Evolutionary conservation across 805 yeast species (phyloP).

Genomic region (Lachancea quebecensis): DNA sequence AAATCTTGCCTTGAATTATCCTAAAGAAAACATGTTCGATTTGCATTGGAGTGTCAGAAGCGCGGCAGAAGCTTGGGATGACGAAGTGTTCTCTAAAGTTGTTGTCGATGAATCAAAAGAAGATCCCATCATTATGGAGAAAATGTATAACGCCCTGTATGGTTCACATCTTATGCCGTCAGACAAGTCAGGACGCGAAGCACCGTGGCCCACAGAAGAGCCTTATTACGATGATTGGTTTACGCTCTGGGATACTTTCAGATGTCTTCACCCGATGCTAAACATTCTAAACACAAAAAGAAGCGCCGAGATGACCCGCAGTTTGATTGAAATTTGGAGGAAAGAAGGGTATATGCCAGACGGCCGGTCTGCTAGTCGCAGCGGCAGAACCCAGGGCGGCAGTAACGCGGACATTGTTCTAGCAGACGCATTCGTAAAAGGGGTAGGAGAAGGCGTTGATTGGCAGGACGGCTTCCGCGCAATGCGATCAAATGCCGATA

Average conservation of each 20-base stretch:
- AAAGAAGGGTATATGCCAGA: slow-evolving; percentile 35
- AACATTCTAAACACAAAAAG: slow-evolving; percentile 27
- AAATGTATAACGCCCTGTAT: slow-evolving; percentile 26
- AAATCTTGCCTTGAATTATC: slow-evolving; percentile 4
- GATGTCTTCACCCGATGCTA: slow-evolving; percentile 31
- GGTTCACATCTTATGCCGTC: slow-evolving; percentile 31
- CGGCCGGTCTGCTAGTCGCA: slow-evolving; percentile 33
- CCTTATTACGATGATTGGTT: slow-evolving; percentile 35
- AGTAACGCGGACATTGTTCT: slow-evolving; percentile 33
- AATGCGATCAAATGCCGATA: slow-evolving; percentile 34
- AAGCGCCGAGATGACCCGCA: slow-evolving; percentile 27
- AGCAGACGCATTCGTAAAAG: slow-evolving; percentile 33
- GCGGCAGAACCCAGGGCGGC: slow-evolving; percentile 36
- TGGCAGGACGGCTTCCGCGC: slow-evolving; percentile 32
- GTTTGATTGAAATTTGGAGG: slow-evolving; percentile 28
- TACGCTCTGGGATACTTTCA: slow-evolving; percentile 36
- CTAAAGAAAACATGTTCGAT: neutral
- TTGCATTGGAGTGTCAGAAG: slow-evolving; percentile 6
- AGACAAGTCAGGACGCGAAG: slow-evolving; percentile 24
- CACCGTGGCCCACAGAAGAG: slow-evolving; percentile 10
- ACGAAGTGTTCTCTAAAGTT: slow-evolving; percentile 26
- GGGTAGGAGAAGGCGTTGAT: slow-evolving; percentile 19
- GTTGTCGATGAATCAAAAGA: slow-evolving; percentile 15
- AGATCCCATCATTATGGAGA: slow-evolving; percentile 9
- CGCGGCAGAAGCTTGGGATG: slow-evolving; percentile 10